Base-by-base conservation (phyloP, 148 eudicot species). In the Rhododendron mucronatum region DNA sequence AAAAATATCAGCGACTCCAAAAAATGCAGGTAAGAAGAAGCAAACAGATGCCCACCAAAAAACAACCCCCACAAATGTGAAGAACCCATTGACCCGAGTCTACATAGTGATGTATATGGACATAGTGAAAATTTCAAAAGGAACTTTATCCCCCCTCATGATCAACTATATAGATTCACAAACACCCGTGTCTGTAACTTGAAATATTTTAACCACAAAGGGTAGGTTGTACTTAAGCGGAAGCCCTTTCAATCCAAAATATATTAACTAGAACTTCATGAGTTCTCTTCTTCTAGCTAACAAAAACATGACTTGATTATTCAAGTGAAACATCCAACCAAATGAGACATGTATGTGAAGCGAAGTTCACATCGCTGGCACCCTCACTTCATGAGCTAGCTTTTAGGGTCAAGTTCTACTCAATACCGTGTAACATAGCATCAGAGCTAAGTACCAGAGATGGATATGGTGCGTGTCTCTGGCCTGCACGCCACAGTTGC, bases 1-100 rank as follows among this genome's bases (percentile, higher is more conserved):
- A 51, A 16, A 35, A 33, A 59, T 45, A 74, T 88, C 65, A 85
- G 90, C 9, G 16, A 84, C 55, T 57, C 44, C 48, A 78, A 71
- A 9, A 14, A 48, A 41, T 55, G 75, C 74, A 86, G 71, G 71
- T 15, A 41, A 53, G 28, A 20, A 61, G 21, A 45, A 33, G 48
- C 74, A 81, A 37, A 67, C n/a, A 33, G 65, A 74, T 55, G 84
- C 51, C 85, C 13, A 37, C 18, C 15, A 3, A 73, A 73, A 74
- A 77, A 16, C 67, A 73, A 6, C 11, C 76, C 28, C 14, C 14
- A 35, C 5, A 55, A 86, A 15, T n/a, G 55, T 65, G 39, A 41
- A 75, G 50, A 69, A 41, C 75, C 21, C 47, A 39, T 77, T 48
- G n/a, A 8, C n/a, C 69, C 35, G n/a, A 26, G 67, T 45, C 45